A percentile compares a stretch with the other conserved stretches of the same genome.
Conservation (phyloP, 306 rosid genomes). For the Comarum palustre region DNA sequence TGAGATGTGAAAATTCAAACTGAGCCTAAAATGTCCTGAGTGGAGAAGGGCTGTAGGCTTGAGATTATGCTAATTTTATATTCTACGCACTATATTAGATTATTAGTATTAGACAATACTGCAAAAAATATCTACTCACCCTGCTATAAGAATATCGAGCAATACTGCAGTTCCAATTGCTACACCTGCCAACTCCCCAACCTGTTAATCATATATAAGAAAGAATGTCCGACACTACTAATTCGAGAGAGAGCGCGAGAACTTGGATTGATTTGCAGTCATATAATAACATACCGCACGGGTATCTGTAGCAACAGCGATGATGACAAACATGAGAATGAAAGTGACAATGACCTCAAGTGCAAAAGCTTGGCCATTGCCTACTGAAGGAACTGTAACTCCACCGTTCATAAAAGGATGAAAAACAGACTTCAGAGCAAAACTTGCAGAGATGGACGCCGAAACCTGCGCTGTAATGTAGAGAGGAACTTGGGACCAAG, state of each 20-base stretch:
- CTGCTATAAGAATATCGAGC: slow-evolving; percentile 55
- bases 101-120: background rate
- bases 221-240: background rate
- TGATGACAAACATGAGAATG: slow-evolving; percentile 50
- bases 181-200: slow-evolving; percentile 44
- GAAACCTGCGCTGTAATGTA: slow-evolving; percentile 45
- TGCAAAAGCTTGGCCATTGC: slow-evolving; percentile 40
- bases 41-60: no score
- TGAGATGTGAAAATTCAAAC: no score
- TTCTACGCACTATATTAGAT: background rate
- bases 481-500: slow-evolving; percentile 35
- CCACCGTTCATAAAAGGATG: slow-evolving; percentile 37
- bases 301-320: slow-evolving; percentile 42
- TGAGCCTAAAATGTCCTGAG: no score
- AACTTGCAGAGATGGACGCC: slow-evolving; percentile 34
- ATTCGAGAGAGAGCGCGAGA: background rate
- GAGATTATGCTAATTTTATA: background rate
- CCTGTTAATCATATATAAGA: slow-evolving; percentile 28
- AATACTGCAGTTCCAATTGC: slow-evolving; percentile 55
- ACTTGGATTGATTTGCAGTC: background rate
- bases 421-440: slow-evolving; percentile 33
- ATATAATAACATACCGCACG: slow-evolving; percentile 41
- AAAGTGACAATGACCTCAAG: slow-evolving; percentile 49
- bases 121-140: slow-evolving; percentile 31
- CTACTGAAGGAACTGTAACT: slow-evolving; percentile 48